Evolutionary conservation across 371 early-diverging fungal genomes (phyloP), one percentile per base, ranked within the genome.

Genomic region (Mortierella sp.): DNA sequence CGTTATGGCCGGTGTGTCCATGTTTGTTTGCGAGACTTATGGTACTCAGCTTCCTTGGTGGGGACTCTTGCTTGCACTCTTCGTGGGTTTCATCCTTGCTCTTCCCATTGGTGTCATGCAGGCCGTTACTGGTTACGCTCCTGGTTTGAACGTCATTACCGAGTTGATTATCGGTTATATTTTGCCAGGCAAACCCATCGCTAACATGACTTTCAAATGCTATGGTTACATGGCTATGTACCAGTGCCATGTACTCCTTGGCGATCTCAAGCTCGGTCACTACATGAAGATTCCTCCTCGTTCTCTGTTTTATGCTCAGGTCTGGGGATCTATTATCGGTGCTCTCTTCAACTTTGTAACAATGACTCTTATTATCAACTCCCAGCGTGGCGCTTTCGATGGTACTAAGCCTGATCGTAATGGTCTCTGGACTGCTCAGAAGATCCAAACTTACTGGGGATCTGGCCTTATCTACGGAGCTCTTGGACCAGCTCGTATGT

Each of bases 211-310:
- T n/a, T 89, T 90, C 83, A 75, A 87, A 89, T 74, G 84, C 79
- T 77, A 71, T 54, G 76, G 76, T 23, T 76, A 76, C 68, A 76
- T 76, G 76, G 76, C 71, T 31, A 83, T 88, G 85, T 72, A 75
- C 19, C 90, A 90, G 70, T 83, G 86, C 34, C 71, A 85, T 47
- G 26, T 59, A n/a, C 74, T 88, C 23, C 64, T 88, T 6, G 60
- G 69, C 19, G 92, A 92, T 75, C 86, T 91, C 49, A 93, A 93
- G 64, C 85, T 93, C 35, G 93, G 92, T 13, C 89, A 91, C 58
- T 93, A 93, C 73, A 89, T 93, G 83, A 93, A 93, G 81, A 88
- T 93, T 1, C 93, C 93, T 23, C 93, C 93, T 4, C 85, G 91
- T 13, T 59, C 83, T 34, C 76, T 90, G 64, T 93, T 91, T 67